Evolutionary conservation across 2,329 filamentous ascomycete species (phyloP), one percentile per base, ranked within the genome.

Genomic region (Aspergillus texensis): DNA sequence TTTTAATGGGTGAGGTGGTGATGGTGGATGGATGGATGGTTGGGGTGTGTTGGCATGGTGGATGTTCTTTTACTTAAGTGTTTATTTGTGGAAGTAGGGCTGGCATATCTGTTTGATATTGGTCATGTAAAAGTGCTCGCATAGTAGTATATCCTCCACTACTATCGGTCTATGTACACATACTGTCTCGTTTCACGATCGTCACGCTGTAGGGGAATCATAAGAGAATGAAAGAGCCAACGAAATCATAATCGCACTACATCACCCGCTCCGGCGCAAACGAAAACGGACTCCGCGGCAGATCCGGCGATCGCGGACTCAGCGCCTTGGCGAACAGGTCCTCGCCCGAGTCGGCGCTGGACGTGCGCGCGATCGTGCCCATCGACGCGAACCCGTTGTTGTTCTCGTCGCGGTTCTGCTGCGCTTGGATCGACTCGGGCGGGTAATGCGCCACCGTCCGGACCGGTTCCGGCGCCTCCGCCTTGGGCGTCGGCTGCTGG

Each of bases 321-420:
- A 97, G 88, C 1, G 92, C 93, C 58, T 96, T 85, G 0, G 93
- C 93, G 74, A 97, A 97, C 2, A 97, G 83, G 46, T 91, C 94
- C 63, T 96, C 93, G 68, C 93, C 90, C 0, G 85, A 86, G 46
- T 89, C 87, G 6, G 70, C 65, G 76, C 64, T 77, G 56, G 63
- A 68, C 43, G 62, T 80, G 75, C 64, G 72, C 21, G 75, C 68
- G n/a, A 78, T 63, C 1, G 74, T 70, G 34, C 71, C 72, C 66
- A 75, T 73, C 26, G 72, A 76, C n/a, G 75, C 60, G 57, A 76
- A 71, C 1, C 71, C 65, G 10, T 65, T 71, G 72, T 57, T 70
- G 14, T 50, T 39, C 0, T 72, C 68, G 57, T 58, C 67, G 16
- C 26, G 54, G 32, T 67, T 69, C 61, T 80, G 79, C 12, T 77